Percentiles rank a stretch among this genome's conserved stretches.
Conservation (phyloP, 345 rosid genomes). For the Cardamine chenopodiifolia region DNA sequence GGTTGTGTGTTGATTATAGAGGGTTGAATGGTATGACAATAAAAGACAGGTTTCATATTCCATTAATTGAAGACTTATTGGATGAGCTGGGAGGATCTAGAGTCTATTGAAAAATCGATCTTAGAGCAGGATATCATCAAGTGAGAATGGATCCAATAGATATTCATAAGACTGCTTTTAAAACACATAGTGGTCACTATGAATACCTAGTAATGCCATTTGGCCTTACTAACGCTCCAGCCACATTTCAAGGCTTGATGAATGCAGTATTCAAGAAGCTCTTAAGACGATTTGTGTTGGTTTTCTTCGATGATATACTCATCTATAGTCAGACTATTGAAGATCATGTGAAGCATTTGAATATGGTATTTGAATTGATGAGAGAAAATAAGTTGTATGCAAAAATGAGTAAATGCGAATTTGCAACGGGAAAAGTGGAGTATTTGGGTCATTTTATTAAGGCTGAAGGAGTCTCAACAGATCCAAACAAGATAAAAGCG, state of each 20-base stretch:
- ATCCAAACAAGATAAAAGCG: no score
- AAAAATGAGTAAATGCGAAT: no score
- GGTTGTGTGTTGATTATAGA: not conserved
- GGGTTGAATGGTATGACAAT: not conserved
- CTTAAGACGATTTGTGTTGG: accelerated
- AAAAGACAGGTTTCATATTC: not conserved
- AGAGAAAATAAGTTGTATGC: no score
- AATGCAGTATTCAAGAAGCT: accelerated
- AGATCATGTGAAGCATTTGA: accelerated
- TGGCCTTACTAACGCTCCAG: not conserved
- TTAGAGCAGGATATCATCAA: not conserved
- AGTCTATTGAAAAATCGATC: not conserved
- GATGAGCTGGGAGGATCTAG: not conserved
- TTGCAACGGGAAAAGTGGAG: no score
- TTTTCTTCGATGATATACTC: not conserved
- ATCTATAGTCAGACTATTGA: accelerated
- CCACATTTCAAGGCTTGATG: accelerated
- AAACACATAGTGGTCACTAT: not conserved
- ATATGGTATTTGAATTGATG: accelerated
- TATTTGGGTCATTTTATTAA: no score
- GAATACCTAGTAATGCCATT: accelerated
- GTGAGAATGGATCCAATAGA: accelerated
- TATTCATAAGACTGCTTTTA: not conserved
- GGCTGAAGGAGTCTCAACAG: no score
- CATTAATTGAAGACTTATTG: not conserved